Evolutionary conservation across 768 basidiomycete genomes (phyloP).

Genomic region (Termitomyces sp.): DNA sequence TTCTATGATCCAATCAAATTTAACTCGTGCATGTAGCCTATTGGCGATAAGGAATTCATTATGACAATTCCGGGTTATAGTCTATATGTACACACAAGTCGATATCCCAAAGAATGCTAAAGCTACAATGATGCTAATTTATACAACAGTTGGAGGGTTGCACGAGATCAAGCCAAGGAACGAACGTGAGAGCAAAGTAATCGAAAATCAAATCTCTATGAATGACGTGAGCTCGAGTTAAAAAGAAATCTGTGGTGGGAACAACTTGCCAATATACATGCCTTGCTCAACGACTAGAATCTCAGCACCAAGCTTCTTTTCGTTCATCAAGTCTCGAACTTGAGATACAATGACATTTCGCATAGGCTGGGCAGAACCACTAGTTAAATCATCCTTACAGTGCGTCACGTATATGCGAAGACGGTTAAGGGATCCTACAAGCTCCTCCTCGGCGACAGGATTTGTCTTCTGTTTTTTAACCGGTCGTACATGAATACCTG

Average conservation of each 20-base stretch:
- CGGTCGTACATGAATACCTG: conserved; percentile 21
- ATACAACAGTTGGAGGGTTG: conserved; percentile 20
- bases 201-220: conserved; percentile 28
- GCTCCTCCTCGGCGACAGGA: conserved; percentile 33
- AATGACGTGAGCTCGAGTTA: neutral
- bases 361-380: conserved; percentile 42
- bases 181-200: conserved; percentile 3
- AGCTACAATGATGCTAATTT: conserved; percentile 29
- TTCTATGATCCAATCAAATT: conserved; percentile 10
- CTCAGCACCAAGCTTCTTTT: conserved; percentile 61
- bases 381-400: conserved; percentile 73
- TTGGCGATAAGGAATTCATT: neutral
- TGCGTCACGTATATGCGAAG: conserved; percentile 77
- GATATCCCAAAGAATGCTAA: conserved; percentile 21
- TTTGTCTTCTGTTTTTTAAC: conserved; percentile 33
- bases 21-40: neutral
- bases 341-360: conserved; percentile 69
- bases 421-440: conserved; percentile 49
- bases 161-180: neutral
- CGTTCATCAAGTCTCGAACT: conserved; percentile 55
- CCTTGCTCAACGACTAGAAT: conserved; percentile 75
- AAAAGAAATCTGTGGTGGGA: neutral
- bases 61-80: neutral
- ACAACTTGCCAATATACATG: conserved; percentile 66
- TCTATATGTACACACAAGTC: neutral